These are phyloP conservation scores for Paraphoma chrysanthemicola DNA, from an alignment of 2,329 filamentous ascomycete genomes.

Conservation along the genomic window DNA sequence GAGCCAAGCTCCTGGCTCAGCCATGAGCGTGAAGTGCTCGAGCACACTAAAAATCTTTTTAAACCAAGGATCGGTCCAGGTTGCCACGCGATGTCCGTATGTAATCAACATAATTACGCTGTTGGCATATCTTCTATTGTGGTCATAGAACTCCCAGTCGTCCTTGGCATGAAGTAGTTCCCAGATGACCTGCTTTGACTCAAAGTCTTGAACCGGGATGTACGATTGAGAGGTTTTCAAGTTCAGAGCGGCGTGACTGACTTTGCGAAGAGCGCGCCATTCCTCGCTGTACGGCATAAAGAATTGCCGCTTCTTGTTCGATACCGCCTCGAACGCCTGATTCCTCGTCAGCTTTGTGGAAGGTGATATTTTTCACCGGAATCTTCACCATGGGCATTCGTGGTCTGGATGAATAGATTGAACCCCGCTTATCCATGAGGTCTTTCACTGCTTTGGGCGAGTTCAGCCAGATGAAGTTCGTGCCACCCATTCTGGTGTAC, in stretches of 20 bases:
- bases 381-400: slow-evolving; percentile 48
- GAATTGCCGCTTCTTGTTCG: slow-evolving; percentile 49
- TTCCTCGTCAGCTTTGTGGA: background rate
- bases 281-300: slow-evolving; percentile 47
- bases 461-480: slow-evolving; percentile 51
- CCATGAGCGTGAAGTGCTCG: too few species aligned
- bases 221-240: slow-evolving; percentile 40
- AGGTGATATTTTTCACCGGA: too few species aligned
- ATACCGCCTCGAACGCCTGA: slow-evolving; percentile 54
- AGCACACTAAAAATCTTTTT: too few species aligned
- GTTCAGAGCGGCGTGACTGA: slow-evolving; percentile 46
- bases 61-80: too few species aligned
- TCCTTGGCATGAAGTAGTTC: slow-evolving; percentile 45
- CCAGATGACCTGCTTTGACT: slow-evolving; percentile 51
- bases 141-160: slow-evolving; percentile 44
- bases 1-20: too few species aligned
- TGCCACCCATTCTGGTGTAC: slow-evolving; percentile 38
- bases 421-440: slow-evolving; percentile 60
- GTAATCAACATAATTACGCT: slow-evolving; percentile 32
- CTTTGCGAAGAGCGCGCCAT: slow-evolving; percentile 48
- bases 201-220: slow-evolving; percentile 51
- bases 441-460: slow-evolving; percentile 58
- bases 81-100: too few species aligned
- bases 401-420: slow-evolving; percentile 55
- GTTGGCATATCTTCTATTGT: slow-evolving; percentile 45